These are phyloP conservation scores for Drechslerella coelobrocha DNA, from an alignment of 2,329 filamentous ascomycete genomes.

Conservation along the genomic window DNA sequence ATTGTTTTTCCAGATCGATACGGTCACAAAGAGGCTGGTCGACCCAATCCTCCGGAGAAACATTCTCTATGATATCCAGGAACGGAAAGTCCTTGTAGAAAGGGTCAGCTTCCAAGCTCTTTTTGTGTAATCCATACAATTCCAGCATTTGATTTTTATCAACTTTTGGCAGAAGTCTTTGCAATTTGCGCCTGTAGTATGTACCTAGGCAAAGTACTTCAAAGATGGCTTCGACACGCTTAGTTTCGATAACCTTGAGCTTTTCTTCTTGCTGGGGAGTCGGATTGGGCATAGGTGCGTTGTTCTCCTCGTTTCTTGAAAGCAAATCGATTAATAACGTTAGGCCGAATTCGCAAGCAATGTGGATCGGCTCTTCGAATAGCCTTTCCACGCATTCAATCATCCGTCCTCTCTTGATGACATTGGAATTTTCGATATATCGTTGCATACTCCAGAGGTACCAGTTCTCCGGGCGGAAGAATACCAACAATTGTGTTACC, in stretches of 20 bases:
- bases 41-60: too few species aligned
- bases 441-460: constrained; percentile 18
- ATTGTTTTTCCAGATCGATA: not conserved
- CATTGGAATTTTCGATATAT: not conserved
- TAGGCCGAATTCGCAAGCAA: not conserved
- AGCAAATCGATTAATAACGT: not conserved
- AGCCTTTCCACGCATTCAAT: not conserved
- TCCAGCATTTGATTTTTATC: too few species aligned
- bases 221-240: too few species aligned
- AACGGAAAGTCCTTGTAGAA: too few species aligned
- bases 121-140: too few species aligned
- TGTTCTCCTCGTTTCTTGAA: not conserved
- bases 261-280: too few species aligned
- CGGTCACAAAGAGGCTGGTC: not conserved
- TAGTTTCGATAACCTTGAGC: too few species aligned
- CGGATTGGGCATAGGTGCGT: not conserved
- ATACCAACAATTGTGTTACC: constrained; percentile 11
- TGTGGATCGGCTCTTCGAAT: not conserved
- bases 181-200: too few species aligned
- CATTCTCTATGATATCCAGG: too few species aligned
- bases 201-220: too few species aligned
- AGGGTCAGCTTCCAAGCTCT: too few species aligned
- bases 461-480: constrained; percentile 21
- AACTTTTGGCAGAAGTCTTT: too few species aligned
- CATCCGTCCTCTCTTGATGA: not conserved